Percentiles rank a stretch among this genome's conserved stretches.
Conservation (phyloP, 2,329 filamentous ascomycete species). For the Diaporthe capsici region DNA sequence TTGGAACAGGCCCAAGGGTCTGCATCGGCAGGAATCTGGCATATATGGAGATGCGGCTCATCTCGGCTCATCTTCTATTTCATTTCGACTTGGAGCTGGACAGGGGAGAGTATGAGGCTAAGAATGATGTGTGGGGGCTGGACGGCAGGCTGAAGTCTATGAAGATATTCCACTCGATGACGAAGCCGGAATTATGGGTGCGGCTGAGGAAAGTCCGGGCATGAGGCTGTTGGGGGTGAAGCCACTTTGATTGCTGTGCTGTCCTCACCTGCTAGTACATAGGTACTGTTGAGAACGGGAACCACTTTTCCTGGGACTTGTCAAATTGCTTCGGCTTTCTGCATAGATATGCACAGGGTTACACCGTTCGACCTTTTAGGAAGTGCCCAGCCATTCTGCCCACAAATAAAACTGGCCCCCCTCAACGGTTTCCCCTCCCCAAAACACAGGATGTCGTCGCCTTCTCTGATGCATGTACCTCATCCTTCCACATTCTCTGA, state of each 20-base stretch:
- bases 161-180: constrained; percentile 31
- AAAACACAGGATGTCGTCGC: too few species aligned
- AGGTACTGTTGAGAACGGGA: too few species aligned
- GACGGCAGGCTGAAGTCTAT: constrained; percentile 5
- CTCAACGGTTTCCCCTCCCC: too few species aligned
- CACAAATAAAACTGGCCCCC: too few species aligned
- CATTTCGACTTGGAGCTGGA: constrained; percentile 54
- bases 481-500: background rate
- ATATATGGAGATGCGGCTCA: constrained; percentile 54
- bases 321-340: too few species aligned
- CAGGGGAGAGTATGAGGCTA: background rate
- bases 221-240: background rate
- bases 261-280: too few species aligned
- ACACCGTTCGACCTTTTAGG: too few species aligned
- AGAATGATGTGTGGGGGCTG: constrained; percentile 23
- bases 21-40: constrained; percentile 62
- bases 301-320: too few species aligned
- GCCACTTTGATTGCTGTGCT: too few species aligned
- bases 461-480: too few species aligned
- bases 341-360: too few species aligned
- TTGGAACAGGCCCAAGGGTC: constrained; percentile 62
- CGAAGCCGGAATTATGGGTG: constrained; percentile 20
- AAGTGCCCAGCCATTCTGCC: too few species aligned
- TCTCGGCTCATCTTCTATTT: constrained; percentile 54
- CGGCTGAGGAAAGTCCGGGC: background rate